Percentiles rank a stretch among this genome's conserved stretches.
phyloP scores from a whole-genome alignment of 139 green algal genomes.

The Micractinium conductrix region DNA sequence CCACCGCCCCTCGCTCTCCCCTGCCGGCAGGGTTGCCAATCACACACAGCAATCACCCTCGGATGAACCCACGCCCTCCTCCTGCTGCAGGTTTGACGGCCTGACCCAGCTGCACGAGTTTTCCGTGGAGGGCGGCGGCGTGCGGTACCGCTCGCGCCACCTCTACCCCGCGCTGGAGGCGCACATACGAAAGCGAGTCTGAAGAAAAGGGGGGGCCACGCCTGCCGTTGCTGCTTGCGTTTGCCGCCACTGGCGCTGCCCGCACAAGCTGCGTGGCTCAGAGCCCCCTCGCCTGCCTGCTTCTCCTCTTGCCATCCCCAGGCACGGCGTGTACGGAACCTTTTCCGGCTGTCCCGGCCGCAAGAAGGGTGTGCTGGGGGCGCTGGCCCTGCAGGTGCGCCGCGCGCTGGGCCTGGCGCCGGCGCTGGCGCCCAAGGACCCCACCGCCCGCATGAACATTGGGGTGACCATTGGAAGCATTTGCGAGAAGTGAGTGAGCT shows the following conservation, averaged over 20 bases:
- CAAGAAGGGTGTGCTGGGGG: background rate
- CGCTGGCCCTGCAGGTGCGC: background rate
- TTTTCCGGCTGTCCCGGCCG: background rate
- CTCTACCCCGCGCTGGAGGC: background rate
- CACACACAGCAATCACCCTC: background rate
- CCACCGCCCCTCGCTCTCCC: background rate
- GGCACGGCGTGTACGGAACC: background rate
- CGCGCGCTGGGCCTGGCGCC: background rate
- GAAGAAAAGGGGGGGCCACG: too few species aligned
- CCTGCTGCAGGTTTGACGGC: constrained; percentile 5
- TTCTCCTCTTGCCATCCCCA: too few species aligned
- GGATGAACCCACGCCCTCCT: background rate
- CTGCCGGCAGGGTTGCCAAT: background rate
- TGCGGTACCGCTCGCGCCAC: constrained; percentile 6
- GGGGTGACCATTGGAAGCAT: constrained; percentile 15
- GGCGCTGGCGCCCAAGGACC: background rate
- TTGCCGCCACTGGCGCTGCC: too few species aligned
- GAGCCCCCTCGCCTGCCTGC: too few species aligned
- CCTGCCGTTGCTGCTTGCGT: too few species aligned
- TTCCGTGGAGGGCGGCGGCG: background rate
- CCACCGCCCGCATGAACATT: background rate
- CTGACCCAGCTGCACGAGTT: constrained; percentile 11
- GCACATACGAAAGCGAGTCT: background rate
- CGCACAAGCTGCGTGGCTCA: too few species aligned
- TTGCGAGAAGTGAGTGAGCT: background rate